phyloP scores from a whole-genome alignment of 768 basidiomycete genomes.

The Auricularia sp. region DNA sequence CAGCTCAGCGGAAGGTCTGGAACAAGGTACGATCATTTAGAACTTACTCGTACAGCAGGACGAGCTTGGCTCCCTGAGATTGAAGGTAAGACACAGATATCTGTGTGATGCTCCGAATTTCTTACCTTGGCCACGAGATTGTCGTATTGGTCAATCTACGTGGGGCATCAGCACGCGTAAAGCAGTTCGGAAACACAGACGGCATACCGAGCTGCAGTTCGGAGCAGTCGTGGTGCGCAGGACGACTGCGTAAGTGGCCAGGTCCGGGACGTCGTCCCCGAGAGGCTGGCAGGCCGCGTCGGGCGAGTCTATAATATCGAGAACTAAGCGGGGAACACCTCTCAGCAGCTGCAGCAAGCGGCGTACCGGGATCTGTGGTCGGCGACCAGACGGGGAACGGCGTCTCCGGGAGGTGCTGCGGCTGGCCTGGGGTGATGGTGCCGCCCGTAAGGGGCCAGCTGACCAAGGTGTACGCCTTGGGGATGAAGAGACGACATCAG shows the following conservation, averaged over 20 bases:
- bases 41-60: conserved; percentile 46
- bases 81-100: too few species aligned
- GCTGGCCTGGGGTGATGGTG: too few species aligned
- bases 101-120: too few species aligned
- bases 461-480: not conserved
- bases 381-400: too few species aligned
- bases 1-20: not conserved
- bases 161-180: not conserved
- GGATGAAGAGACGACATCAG: not conserved
- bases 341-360: not conserved
- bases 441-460: not conserved
- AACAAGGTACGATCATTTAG: not conserved
- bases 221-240: conserved; percentile 18
- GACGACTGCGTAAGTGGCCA: conserved; percentile 21
- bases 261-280: conserved; percentile 18
- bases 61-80: conserved; percentile 39
- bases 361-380: not conserved
- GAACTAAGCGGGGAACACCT: conserved; percentile 6
- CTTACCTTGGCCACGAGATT: conserved; percentile 38
- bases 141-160: not conserved
- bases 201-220: conserved; percentile 37
- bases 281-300: conserved; percentile 22
- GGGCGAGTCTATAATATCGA: conserved; percentile 12
- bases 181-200: conserved; percentile 4
- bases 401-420: too few species aligned